Percentiles rank a stretch among this genome's conserved stretches.
These are phyloP conservation scores for Solanum ossicruentum DNA, from an alignment of 257 asterid genomes.

Conservation along the genomic window DNA sequence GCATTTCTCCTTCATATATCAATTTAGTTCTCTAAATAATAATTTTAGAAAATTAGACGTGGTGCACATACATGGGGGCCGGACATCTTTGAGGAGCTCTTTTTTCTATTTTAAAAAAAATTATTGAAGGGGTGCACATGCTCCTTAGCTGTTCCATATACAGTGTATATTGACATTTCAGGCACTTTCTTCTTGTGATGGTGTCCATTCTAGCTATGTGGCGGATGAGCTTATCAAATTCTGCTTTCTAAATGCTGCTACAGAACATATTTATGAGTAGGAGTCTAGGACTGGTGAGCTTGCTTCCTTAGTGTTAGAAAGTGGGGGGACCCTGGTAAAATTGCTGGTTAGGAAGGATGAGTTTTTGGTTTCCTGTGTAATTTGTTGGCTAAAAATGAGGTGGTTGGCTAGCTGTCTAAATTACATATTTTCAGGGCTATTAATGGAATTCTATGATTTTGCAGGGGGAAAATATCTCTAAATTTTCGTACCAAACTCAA, in stretches of 20 bases:
- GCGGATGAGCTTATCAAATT: background rate
- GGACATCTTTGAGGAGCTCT: constrained; percentile 52
- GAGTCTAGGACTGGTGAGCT: background rate
- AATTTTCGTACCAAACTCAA: background rate
- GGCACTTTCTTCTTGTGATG: constrained; percentile 6
- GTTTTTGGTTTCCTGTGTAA: background rate
- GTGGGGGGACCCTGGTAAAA: background rate
- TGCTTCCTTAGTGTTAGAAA: background rate
- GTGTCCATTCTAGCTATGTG: background rate
- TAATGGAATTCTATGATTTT: background rate
- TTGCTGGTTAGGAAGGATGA: background rate
- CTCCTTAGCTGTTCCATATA: constrained; percentile 37
- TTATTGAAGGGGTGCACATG: constrained; percentile 49
- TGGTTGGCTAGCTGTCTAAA: background rate
- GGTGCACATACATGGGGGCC: constrained; percentile 41
- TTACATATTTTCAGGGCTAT: background rate
- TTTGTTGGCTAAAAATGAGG: background rate
- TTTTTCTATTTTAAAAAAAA: constrained; percentile 11
- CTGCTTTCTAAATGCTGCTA: background rate
- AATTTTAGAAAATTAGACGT: constrained; percentile 7
- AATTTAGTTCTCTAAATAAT: too few relatives aligned
- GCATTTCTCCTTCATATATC: background rate
- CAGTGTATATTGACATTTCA: constrained; percentile 15
- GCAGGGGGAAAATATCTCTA: background rate
- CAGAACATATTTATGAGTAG: background rate